Conservation (phyloP, 1,284 basidiomycete genomes). For the Athelia psychrophila region DNA sequence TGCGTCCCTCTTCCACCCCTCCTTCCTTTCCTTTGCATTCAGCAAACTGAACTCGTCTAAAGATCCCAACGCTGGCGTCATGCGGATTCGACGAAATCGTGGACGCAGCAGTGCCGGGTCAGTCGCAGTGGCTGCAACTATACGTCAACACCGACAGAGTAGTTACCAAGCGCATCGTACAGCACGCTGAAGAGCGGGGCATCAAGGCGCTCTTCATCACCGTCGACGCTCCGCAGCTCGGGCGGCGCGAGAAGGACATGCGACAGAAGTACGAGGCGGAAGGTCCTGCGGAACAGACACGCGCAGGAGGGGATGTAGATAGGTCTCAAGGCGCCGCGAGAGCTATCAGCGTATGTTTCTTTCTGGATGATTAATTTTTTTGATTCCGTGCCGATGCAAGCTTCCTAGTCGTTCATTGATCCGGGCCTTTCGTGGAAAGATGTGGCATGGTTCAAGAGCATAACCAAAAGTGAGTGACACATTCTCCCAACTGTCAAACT, state of each 20-base stretch:
- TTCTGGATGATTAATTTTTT: conserved; percentile 1
- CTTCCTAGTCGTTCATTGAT: conserved; percentile 89
- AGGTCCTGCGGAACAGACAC: conserved; percentile 67
- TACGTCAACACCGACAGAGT: conserved; percentile 86
- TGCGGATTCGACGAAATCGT: conserved; percentile 90
- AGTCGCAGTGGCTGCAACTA: conserved; percentile 80
- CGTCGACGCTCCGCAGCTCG: conserved; percentile 91
- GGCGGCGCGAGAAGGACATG: conserved; percentile 94
- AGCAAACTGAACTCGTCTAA: conserved; percentile 2
- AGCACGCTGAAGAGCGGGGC: conserved; percentile 81
- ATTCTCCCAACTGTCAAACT: not conserved
- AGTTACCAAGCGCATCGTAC: conserved; percentile 80
- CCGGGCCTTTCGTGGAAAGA: conserved; percentile 87
- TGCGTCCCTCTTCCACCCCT: too few species aligned
- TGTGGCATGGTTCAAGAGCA: conserved; percentile 83
- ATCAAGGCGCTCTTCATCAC: conserved; percentile 89
- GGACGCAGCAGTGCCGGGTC: conserved; percentile 72
- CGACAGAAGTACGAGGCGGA: conserved; percentile 91
- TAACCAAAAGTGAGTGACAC: conserved; percentile 72
- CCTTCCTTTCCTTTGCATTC: not conserved
- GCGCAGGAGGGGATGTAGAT: conserved; percentile 60
- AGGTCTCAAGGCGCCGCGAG: conserved; percentile 90
- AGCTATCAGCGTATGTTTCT: conserved; percentile 77
- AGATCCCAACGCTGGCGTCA: conserved; percentile 88
- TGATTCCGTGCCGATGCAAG: too few species aligned